Evolutionary conservation across 179 eudicot genomes (phyloP), one percentile per base, ranked within the genome.

Genomic region (Beta corolliflora): DNA sequence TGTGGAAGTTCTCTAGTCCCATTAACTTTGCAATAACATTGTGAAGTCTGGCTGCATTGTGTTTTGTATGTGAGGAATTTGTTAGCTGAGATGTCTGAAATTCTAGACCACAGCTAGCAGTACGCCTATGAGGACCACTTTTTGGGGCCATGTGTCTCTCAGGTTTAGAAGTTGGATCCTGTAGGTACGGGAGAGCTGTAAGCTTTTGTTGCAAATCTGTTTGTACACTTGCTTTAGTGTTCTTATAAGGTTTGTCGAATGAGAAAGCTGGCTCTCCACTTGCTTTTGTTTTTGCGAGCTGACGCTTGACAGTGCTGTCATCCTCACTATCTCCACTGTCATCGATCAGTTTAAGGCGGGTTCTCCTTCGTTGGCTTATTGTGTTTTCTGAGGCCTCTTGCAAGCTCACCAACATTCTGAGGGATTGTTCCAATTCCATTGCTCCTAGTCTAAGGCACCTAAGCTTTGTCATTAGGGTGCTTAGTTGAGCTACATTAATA

Each of bases 11-110:
- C 81, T 96, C 98, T 15, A 96, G 84, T 44, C 99, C 98, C 99
- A 96, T 96, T 36, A 94, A 85, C 88, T 96, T 94, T 64, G 97
- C 99, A 69, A 96, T 88, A 8, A 96, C 93, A 88, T 88, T 94
- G 14, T 98, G 85, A 55, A 90, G 85, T 82, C 89, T 90, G 10
- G 85, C 89, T 31, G 86, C 83, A 68, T 86, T 91, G 36, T 83
- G 68, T 66, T 83, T 84, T 70, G 83, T 15, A 52, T 79, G 84
- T 31, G 88, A 60, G 46, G 84, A 79, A 80, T 76, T 85, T 31
- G 84, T 75, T 25, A 76, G 82, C 14, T 81, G 84, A 46, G 81
- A 59, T 36, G 70, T 9, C 25, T 81, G 76, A 21, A 71, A 36
- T 21, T 88, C 89, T 25, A 87, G 80, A 55, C 67, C 84, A 78